Evolutionary conservation across 2,329 filamentous ascomycete genomes (phyloP).

Genomic region (Daldinia eschscholtzii): DNA sequence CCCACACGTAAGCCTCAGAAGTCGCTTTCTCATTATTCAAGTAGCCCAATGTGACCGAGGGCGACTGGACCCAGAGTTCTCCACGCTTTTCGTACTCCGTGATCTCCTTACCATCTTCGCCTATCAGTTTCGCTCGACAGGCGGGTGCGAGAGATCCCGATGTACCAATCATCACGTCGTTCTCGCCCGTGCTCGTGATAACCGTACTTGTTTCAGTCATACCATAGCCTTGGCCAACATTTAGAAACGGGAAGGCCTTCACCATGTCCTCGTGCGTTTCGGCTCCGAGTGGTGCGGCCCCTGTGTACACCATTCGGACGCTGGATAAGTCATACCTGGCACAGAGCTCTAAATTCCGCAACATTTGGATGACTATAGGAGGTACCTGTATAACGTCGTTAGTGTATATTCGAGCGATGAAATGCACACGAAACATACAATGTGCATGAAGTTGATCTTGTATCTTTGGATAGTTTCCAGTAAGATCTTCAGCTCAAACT

Average conservation of each 20-base stretch:
- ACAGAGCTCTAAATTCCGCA: constrained; percentile 72
- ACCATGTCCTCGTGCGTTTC: constrained; percentile 73
- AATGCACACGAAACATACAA: constrained; percentile 61
- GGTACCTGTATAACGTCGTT: constrained; percentile 68
- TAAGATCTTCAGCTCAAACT: constrained; percentile 76
- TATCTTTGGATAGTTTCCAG: constrained; percentile 74
- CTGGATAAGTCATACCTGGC: constrained; percentile 78
- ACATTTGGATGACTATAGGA: constrained; percentile 83
- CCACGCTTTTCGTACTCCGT: constrained; percentile 75
- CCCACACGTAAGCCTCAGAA: constrained; percentile 78
- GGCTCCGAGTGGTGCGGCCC: constrained; percentile 81
- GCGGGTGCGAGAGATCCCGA: constrained; percentile 78
- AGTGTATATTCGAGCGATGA: background rate
- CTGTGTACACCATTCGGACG: constrained; percentile 75
- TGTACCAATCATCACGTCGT: constrained; percentile 78
- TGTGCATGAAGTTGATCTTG: constrained; percentile 74
- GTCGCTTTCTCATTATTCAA: constrained; percentile 88
- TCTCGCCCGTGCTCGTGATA: constrained; percentile 68
- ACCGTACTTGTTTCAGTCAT: constrained; percentile 84
- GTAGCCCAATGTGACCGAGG: constrained; percentile 84
- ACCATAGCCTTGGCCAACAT: constrained; percentile 77
- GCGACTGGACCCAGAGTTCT: constrained; percentile 83
- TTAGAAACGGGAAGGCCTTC: constrained; percentile 63
- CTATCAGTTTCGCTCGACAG: constrained; percentile 74
- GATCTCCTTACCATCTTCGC: constrained; percentile 76